A percentile compares a stretch with the other conserved stretches of the same genome.
These are phyloP conservation scores for Mycocentrospora acerina DNA, from an alignment of 2,329 filamentous ascomycete genomes.

Conservation along the genomic window DNA sequence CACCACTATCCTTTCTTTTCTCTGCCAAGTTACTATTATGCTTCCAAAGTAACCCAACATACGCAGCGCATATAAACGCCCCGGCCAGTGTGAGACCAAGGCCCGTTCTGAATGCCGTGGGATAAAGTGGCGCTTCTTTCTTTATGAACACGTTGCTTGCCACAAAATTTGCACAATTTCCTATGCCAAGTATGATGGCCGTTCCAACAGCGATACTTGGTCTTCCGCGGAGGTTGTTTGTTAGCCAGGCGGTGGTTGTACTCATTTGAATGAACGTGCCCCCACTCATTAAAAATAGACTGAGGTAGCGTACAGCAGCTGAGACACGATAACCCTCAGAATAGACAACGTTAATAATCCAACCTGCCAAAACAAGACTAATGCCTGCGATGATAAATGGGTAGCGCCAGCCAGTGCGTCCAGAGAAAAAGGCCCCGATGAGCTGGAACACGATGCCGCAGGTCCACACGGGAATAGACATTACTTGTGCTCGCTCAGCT, in stretches of 20 bases:
- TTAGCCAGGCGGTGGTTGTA: slow-evolving; percentile 53
- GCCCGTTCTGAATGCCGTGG: slow-evolving; percentile 30
- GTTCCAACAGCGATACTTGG: slow-evolving; percentile 25
- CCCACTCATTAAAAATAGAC: slow-evolving; percentile 30
- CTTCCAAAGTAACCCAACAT: slow-evolving; percentile 50
- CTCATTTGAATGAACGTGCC: slow-evolving; percentile 57
- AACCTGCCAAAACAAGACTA: slow-evolving; percentile 49
- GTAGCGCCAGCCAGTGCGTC: slow-evolving; percentile 31
- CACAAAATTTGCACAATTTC: slow-evolving; percentile 59
- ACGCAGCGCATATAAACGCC: slow-evolving; percentile 12
- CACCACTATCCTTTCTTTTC: slow-evolving; percentile 18
- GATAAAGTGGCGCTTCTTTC: slow-evolving; percentile 27
- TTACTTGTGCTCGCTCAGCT: slow-evolving; percentile 33
- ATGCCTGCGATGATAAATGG: slow-evolving; percentile 34
- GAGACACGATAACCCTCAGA: slow-evolving; percentile 45
- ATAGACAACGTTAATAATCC: slow-evolving; percentile 53
- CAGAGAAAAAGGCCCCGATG: slow-evolving; percentile 22
- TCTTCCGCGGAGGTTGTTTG: slow-evolving; percentile 51
- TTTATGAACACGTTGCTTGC: slow-evolving; percentile 46
- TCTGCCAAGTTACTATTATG: slow-evolving; percentile 52
- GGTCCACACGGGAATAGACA: slow-evolving; percentile 40
- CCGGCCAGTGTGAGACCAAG: slow-evolving; percentile 39
- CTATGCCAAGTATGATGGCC: slow-evolving; percentile 40
- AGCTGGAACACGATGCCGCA: slow-evolving; percentile 29
- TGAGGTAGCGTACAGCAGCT: slow-evolving; percentile 53